Evolutionary conservation across 805 yeast species (phyloP), one percentile per base, ranked within the genome.

Genomic region (Candida tibetensis): DNA sequence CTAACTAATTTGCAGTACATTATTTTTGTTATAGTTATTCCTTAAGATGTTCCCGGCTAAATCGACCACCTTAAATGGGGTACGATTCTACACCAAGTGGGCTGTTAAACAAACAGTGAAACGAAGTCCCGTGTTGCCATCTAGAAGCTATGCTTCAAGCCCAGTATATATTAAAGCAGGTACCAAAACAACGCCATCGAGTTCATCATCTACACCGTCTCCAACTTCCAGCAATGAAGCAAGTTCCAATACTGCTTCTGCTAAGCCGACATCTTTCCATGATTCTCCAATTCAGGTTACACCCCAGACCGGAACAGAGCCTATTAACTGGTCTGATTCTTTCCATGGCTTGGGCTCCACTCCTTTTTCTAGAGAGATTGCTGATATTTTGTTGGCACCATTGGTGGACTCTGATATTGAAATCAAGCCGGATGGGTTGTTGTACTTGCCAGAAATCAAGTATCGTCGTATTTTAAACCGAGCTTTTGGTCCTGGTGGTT

Each of bases 401-500:
- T 55, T 93, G n/a, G 74, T 72, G 0, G 72, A 77, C 4, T 72
- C 73, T 18, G 97, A 91, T 49, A 80, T 93, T 36, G 99, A 93
- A 58, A 84, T 93, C 47, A 93, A 91, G 44, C 98, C 98, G 1
- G 99, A 93, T 59, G 98, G 98, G 12, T 67, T 93, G 35, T 61
- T 93, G 5, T 93, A 87, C 53, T 67, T 93, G 32, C 99, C 99
- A 0, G 99, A 93, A 59, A 93, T 93, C 64, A 91, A 91, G 58
- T 93, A 93, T 58, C 77, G 99, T 47, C 75, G 99, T 31, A 82
- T 90, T 16, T 64, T 93, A 48, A 91, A 91, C 62, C 72, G 73
- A 27, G 95, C 98, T 0, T 91, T 93, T 69, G 99, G 99, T 3
- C 96, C 99, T 5, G 99, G 99, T 18, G 97, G 95, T 2, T 93